Evolutionary conservation across 164 flowering plant genomes (phyloP), one percentile per base, ranked within the genome.

Genomic region (Kingdonia uniflora): DNA sequence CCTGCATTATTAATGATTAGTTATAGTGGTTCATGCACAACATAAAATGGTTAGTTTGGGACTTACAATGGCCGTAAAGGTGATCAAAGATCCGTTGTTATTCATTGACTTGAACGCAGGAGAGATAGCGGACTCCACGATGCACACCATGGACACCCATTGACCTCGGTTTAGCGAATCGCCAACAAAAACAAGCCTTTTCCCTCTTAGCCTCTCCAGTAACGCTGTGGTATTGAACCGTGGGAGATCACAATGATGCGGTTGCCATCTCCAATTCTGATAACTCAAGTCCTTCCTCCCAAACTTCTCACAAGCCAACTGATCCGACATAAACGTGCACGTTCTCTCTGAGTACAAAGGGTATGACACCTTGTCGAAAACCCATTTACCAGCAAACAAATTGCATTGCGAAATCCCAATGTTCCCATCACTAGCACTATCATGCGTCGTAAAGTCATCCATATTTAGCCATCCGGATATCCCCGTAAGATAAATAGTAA

Each of bases 201-300:
- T 89, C 21, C 73, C 76, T 66, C 88, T 77, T 13, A 89, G 68
- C 72, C 70, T 78, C 78, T 80, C 87, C 42, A 89, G 68, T 74
- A 89, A 49, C 61, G 70, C 74, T 52, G 85, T 79, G 69, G 78
- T 95, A 67, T 89, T 82, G 81, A 89, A 89, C 83, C 96, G 83
- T 24, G 95, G 92, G 23, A 91, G 82, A 62, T 81, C 75, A 67
- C 97, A 90, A 1, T 71, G 72, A 64, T 75, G 73, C 26, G 97
- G 97, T 41, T 87, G 95, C 97, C 97, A 91, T 46, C 95, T 78
- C 97, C 95, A 87, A 20, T 69, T 68, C 70, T 78, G 91, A 57
- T 78, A 87, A 40, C 63, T 62, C 63, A 84, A 61, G 52, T 91
- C 95, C 52, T 60, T 72, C 47, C 97, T 76, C 29, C 97, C 96